Conservation (phyloP, 2,329 filamentous ascomycete species). For the Onygenales sp. region DNA sequence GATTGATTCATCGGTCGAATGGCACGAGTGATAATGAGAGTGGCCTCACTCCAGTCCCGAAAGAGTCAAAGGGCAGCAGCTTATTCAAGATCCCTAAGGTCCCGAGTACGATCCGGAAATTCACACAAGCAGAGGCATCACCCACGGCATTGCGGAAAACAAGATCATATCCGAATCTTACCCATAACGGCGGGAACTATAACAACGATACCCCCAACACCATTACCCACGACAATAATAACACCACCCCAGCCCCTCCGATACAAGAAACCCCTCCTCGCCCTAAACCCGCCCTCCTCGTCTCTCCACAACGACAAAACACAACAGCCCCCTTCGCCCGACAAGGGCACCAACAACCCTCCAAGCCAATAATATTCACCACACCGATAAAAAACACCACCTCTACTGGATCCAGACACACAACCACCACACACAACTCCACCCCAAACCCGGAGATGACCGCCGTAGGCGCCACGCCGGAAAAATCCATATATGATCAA, state of each 20-base stretch:
- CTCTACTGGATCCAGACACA: background rate
- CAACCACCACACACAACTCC: background rate
- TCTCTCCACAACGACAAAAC: background rate
- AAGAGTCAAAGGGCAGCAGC: background rate
- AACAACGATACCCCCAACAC: conserved; percentile 13
- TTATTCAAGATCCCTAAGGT: conserved; percentile 2
- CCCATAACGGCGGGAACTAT: background rate
- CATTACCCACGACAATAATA: conserved; percentile 17
- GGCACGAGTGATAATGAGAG: background rate
- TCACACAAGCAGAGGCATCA: background rate
- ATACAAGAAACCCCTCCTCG: conserved; percentile 12
- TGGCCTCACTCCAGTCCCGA: background rate
- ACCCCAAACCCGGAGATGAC: background rate
- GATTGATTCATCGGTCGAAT: background rate
- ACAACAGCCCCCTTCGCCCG: background rate
- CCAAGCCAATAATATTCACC: conserved; percentile 1
- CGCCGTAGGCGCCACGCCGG: conserved; percentile 15
- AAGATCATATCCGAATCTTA: conserved; percentile 10
- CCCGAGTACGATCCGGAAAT: background rate
- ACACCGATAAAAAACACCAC: background rate
- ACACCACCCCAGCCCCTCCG: conserved; percentile 2
- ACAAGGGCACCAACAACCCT: background rate
- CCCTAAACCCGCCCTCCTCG: background rate
- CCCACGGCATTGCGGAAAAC: conserved; percentile 5
- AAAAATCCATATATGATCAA: conserved; percentile 34